Conservation (phyloP, 2,329 filamentous ascomycete genomes). For the Arthrobotrys conoides region DNA sequence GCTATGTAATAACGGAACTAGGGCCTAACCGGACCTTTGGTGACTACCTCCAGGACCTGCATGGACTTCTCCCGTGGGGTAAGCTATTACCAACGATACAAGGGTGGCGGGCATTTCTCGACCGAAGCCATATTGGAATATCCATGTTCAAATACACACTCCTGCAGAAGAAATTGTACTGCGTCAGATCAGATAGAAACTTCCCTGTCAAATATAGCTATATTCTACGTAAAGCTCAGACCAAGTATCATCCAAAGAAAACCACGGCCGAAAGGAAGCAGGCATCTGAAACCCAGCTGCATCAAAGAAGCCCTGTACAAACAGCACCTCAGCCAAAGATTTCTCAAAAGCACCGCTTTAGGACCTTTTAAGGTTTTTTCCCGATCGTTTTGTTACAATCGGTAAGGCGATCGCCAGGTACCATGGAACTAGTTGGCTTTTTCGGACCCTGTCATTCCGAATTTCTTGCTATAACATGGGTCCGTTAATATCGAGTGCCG, state of each 20-base stretch:
- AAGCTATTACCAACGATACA: background rate
- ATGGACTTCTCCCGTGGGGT: background rate
- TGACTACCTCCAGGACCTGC: background rate
- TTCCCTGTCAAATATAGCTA: background rate
- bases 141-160: slow-evolving; percentile 1
- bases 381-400: slow-evolving; percentile 29
- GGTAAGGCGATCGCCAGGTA: slow-evolving; percentile 32
- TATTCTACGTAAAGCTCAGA: slow-evolving; percentile 22
- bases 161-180: background rate
- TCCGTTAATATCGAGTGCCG: slow-evolving; percentile 5
- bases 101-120: background rate
- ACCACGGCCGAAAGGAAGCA: slow-evolving; percentile 20
- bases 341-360: background rate
- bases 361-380: slow-evolving; percentile 30
- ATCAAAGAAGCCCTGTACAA: background rate
- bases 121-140: slow-evolving; percentile 10
- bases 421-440: slow-evolving; percentile 30
- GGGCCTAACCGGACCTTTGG: background rate
- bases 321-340: background rate
- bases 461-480: background rate
- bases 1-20: slow-evolving; percentile 16
- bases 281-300: slow-evolving; percentile 20
- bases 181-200: background rate
- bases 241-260: slow-evolving; percentile 13
- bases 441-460: slow-evolving; percentile 48